phyloP scores from a whole-genome alignment of 352 stramenopile species.

The Phytopythium mirpurense region DNA sequence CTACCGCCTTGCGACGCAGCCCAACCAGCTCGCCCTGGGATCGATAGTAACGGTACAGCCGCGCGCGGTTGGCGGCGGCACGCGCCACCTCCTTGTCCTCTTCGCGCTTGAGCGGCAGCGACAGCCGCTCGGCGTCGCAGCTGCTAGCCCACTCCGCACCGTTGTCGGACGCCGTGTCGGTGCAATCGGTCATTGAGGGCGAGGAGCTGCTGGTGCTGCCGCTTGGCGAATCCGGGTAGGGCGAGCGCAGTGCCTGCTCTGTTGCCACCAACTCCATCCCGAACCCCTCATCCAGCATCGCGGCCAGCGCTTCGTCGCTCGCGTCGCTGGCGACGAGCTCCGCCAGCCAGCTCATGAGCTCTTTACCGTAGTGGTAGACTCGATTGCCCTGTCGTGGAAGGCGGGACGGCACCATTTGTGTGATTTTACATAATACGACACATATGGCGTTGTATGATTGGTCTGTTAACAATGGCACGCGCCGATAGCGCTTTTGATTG shows the following conservation, averaged over 20 bases:
- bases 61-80: background rate
- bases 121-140: background rate
- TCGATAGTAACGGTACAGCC: constrained; percentile 3
- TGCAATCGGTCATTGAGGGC: background rate
- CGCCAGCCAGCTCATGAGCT: background rate
- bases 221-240: background rate
- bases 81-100: background rate
- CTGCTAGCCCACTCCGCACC: background rate
- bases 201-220: background rate
- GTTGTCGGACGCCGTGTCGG: constrained; percentile 3
- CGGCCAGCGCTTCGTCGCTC: background rate
- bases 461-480: no score
- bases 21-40: background rate
- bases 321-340: background rate
- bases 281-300: background rate
- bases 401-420: no score
- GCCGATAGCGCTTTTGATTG: background rate
- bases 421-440: no score
- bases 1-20: background rate
- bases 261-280: background rate
- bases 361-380: no score
- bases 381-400: no score
- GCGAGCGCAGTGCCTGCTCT: background rate
- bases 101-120: background rate
- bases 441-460: no score